A percentile compares a stretch with the other conserved stretches of the same genome.
phyloP scores from a whole-genome alignment of 345 rosid genomes.

The Geranium rotundifolium region DNA sequence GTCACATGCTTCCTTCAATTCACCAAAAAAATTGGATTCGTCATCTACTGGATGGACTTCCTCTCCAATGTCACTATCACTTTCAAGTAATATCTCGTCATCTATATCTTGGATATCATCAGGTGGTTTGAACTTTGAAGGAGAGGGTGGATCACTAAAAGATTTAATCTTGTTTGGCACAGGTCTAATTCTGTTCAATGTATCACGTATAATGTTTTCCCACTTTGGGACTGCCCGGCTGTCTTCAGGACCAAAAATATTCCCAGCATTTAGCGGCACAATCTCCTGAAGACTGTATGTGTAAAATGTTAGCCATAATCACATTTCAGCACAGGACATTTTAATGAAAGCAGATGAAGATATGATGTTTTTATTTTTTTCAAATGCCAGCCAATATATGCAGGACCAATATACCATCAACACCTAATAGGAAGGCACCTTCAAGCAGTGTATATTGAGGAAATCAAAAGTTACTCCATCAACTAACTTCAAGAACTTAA shows the following conservation, averaged over 20 bases:
- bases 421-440: too few relatives aligned
- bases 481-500: too few relatives aligned
- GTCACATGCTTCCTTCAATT: conserved; percentile 8
- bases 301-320: conserved; percentile 6
- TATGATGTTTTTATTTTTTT: too few relatives aligned
- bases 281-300: conserved; percentile 74
- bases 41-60: conserved; percentile 72
- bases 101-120: conserved; percentile 52
- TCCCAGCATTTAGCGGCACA: conserved; percentile 88
- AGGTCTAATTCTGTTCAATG: conserved; percentile 51
- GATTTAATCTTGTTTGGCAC: conserved; percentile 38
- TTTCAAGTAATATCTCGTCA: conserved; percentile 60
- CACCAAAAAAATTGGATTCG: conserved; percentile 23
- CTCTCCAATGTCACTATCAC: conserved; percentile 70
- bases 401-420: too few relatives aligned
- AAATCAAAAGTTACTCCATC: too few relatives aligned
- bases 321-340: not conserved
- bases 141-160: conserved; percentile 92
- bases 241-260: conserved; percentile 92
- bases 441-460: too few relatives aligned
- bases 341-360: not conserved
- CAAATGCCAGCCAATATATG: too few relatives aligned
- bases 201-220: conserved; percentile 77
- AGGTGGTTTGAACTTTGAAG: conserved; percentile 60
- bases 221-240: conserved; percentile 62